phyloP scores from a whole-genome alignment of 148 eudicot genomes.

The Rhododendron henanense region DNA sequence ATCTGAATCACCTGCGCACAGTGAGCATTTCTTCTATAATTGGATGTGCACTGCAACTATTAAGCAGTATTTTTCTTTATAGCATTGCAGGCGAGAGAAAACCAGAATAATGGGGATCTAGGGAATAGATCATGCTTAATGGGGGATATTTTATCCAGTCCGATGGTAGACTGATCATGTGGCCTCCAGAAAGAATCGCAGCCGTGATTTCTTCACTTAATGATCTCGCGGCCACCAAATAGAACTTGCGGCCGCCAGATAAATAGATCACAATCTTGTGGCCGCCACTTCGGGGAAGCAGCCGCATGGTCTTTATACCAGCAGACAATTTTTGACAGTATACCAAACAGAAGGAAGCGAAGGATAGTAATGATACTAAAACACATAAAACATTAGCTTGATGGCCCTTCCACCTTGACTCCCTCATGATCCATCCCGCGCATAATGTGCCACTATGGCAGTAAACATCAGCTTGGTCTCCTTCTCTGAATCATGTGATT shows the following conservation, averaged over 20 bases:
- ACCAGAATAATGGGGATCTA: neutral
- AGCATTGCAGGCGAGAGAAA: neutral
- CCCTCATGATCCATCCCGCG: neutral
- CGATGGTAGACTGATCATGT: neutral
- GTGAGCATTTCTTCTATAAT: slow-evolving; percentile 46
- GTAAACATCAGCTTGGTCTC: neutral
- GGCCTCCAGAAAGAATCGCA: neutral
- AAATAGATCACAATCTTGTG: neutral
- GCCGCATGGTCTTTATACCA: neutral
- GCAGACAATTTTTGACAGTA: neutral
- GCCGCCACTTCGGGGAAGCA: neutral
- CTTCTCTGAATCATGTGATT: slow-evolving; percentile 1
- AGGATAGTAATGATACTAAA: neutral
- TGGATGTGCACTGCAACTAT: neutral
- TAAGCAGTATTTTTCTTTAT: neutral
- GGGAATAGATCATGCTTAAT: neutral
- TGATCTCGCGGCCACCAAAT: neutral
- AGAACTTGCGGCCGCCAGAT: neutral
- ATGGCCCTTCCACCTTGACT: neutral
- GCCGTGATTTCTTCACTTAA: neutral
- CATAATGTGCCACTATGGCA: neutral
- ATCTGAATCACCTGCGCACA: slow-evolving; percentile 67
- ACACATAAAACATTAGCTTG: neutral
- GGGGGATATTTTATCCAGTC: neutral
- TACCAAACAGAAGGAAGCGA: neutral